Percentiles rank a stretch among this genome's conserved stretches.
These are phyloP conservation scores for Coccomyxa sp. DNA, from an alignment of 139 green algal genomes.

Conservation along the genomic window DNA sequence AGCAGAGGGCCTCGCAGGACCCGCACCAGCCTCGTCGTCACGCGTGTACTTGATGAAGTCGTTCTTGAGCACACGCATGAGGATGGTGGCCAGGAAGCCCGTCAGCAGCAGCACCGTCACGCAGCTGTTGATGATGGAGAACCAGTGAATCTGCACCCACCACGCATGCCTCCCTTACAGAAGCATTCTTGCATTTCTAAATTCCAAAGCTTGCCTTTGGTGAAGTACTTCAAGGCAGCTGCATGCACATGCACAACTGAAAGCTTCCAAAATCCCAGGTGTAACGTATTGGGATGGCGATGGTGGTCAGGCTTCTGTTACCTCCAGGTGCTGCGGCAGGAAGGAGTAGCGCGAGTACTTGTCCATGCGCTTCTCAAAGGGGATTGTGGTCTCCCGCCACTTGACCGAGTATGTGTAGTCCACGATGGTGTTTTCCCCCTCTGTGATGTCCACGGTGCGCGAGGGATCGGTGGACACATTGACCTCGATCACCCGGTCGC, in stretches of 20 bases:
- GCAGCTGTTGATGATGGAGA: slow-evolving; percentile 95
- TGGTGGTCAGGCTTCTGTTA: slow-evolving; percentile 11
- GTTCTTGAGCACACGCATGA: slow-evolving; percentile 90
- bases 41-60: slow-evolving; percentile 89
- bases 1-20: neutral
- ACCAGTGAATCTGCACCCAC: slow-evolving; percentile 89
- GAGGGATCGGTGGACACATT: slow-evolving; percentile 75
- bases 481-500: slow-evolving; percentile 83
- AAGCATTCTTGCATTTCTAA: no score
- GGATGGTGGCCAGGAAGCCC: slow-evolving; percentile 93
- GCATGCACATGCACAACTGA: neutral
- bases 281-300: neutral
- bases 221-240: no score
- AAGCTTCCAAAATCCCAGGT: neutral
- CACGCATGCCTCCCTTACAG: slow-evolving; percentile 4
- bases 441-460: slow-evolving; percentile 75
- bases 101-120: slow-evolving; percentile 94
- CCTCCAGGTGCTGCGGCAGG: slow-evolving; percentile 90
- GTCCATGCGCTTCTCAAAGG: slow-evolving; percentile 82
- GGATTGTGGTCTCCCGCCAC: slow-evolving; percentile 68
- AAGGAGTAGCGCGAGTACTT: slow-evolving; percentile 87
- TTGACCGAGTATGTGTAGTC: slow-evolving; percentile 84
- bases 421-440: slow-evolving; percentile 23
- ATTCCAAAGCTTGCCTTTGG: no score
- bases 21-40: slow-evolving; percentile 39